Base-by-base conservation (phyloP, 495 filamentous ascomycete genomes). In the Aspergillus wentii region DNA sequence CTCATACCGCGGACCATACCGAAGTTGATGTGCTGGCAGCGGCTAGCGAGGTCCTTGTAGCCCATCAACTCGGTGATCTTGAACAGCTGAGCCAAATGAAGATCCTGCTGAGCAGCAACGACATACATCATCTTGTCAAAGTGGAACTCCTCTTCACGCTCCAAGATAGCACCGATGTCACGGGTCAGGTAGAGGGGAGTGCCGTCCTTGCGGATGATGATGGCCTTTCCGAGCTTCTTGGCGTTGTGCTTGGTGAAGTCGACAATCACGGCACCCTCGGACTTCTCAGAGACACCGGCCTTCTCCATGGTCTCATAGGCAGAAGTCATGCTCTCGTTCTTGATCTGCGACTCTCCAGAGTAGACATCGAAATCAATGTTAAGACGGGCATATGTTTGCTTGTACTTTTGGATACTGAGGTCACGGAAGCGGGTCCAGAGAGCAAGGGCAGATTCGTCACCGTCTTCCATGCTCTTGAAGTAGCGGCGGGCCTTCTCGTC, bases 341-440 rank as follows among this genome's bases (percentile, higher is more conserved):
- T 76, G 35, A 98, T 85, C 54, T 94, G 86, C n/a, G 85, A 91
- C 64, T 98, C 92, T 22, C 91, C 91, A 22, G 83, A 85, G 69
- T 98, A 98, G 36, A 88, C 82, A 56, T 96, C 90, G 51, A 90
- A 98, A 40, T 80, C 72, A 54, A 98, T 96, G 64, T 95, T 96
- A 14, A 92, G 74, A 36, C 86, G 76, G 23, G 83, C 80, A 51
- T 90, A 91, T 3, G 86, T 87, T 47, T 79, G 65, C 61, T 86
- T 82, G 66, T 95, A 95, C 53, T 83, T 82, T 41, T 76, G 69
- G 48, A 96, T 96, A 63, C 84, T 89, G 30, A 98, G 74, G 30
- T 94, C 85, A 56, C 92, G 77, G 74, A 96, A 98, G 14, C 80
- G 76, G 51, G 76, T 75, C 92, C 92, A 98, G 41, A 84, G 67